Evolutionary conservation across 805 yeast species (phyloP).

Genomic region (Saturnispora besseyi): DNA sequence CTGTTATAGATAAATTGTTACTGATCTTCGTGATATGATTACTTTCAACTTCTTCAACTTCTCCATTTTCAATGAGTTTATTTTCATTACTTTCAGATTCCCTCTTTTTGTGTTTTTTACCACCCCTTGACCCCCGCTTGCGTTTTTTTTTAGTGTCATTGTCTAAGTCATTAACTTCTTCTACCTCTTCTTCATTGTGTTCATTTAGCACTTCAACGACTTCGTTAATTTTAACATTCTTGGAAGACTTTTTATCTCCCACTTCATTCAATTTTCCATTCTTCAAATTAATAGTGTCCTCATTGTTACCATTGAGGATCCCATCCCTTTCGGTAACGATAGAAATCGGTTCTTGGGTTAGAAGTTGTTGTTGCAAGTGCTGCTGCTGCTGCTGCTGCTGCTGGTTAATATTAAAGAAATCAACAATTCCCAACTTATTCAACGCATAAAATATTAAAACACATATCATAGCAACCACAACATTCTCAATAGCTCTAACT

Average conservation of each 20-base stretch:
- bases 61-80: slow-evolving; percentile 1
- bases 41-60: neutral
- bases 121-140: slow-evolving; percentile 83
- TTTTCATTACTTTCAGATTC: slow-evolving; percentile 9
- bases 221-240: slow-evolving; percentile 9
- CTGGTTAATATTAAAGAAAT: slow-evolving; percentile 16
- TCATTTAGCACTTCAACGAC: slow-evolving; percentile 4
- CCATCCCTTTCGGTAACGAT: neutral
- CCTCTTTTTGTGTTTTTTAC: slow-evolving; percentile 46
- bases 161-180: slow-evolving; percentile 8
- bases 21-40: slow-evolving; percentile 15
- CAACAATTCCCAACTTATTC: slow-evolving; percentile 30
- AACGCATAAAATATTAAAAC: slow-evolving; percentile 29
- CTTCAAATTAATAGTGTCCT: slow-evolving; percentile 15
- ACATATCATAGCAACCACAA: slow-evolving; percentile 35
- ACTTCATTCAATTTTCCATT: neutral
- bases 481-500: slow-evolving; percentile 36
- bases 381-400: neutral
- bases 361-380: neutral
- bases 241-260: neutral
- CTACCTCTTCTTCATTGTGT: neutral
- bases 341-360: neutral
- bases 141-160: slow-evolving; percentile 35
- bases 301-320: slow-evolving; percentile 6
- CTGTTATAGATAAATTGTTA: slow-evolving; percentile 52